A percentile compares a stretch with the other conserved stretches of the same genome.
Conservation (phyloP, 2,329 filamentous ascomycete genomes). For the Diaporthe capsici region DNA sequence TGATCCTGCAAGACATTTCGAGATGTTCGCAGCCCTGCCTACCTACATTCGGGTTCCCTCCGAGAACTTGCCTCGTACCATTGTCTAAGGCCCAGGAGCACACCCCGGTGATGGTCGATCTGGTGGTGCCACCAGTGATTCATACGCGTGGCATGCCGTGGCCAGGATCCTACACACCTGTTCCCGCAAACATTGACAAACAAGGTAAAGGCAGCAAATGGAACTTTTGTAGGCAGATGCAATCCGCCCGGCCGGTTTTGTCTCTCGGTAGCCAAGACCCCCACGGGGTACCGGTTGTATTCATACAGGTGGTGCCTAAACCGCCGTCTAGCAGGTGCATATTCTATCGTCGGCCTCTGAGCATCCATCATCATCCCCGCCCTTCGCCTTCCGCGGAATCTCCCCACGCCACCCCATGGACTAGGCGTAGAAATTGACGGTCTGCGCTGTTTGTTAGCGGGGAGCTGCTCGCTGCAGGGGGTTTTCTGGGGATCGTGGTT, state of each 20-base stretch:
- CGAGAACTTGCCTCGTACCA: not conserved
- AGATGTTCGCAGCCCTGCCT: not conserved
- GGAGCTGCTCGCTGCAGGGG: not conserved
- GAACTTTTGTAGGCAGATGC: not conserved
- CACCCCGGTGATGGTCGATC: not conserved
- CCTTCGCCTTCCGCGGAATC: not conserved
- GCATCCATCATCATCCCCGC: not conserved
- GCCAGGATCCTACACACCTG: not conserved
- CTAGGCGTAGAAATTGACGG: constrained; percentile 71
- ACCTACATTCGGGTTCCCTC: not conserved
- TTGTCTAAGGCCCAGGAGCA: not conserved
- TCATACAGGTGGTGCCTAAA: constrained; percentile 18
- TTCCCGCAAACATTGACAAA: not conserved
- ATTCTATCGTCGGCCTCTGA: constrained; percentile 18
- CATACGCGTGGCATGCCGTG: not conserved
- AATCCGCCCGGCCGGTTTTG: not conserved
- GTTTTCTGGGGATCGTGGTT: not conserved
- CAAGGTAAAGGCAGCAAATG: not conserved
- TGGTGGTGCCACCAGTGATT: not conserved
- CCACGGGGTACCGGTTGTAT: constrained; percentile 13
- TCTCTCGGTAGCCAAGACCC: not conserved
- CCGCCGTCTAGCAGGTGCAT: constrained; percentile 20
- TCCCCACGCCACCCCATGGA: constrained; percentile 34
- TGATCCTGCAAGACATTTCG: not conserved
- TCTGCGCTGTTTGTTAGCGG: constrained; percentile 52